phyloP scores from a whole-genome alignment of 2,329 filamentous ascomycete species.

The Fusarium continuum region DNA sequence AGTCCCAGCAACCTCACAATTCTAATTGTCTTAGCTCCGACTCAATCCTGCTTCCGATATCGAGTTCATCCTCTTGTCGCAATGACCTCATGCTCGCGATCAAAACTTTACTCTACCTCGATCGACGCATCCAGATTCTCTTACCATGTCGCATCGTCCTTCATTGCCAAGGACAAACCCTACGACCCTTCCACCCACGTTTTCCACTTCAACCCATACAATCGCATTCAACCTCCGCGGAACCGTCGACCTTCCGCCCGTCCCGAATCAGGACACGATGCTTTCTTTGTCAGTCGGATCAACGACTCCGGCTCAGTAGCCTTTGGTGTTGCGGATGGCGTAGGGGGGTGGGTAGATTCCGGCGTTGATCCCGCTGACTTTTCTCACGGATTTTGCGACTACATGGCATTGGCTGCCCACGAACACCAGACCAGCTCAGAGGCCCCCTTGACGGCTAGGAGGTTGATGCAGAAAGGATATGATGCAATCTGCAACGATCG shows the following conservation, averaged over 20 bases:
- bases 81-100: constrained; percentile 31
- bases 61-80: constrained; percentile 14
- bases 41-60: constrained; percentile 13
- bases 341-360: constrained; percentile 93
- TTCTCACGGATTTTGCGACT: constrained; percentile 89
- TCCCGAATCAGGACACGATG: constrained; percentile 89
- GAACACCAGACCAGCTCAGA: constrained; percentile 56
- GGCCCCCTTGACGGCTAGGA: constrained; percentile 65
- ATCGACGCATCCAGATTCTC: constrained; percentile 57
- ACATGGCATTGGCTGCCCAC: constrained; percentile 84
- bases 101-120: constrained; percentile 41
- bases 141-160: constrained; percentile 78
- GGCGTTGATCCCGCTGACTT: constrained; percentile 96
- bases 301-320: constrained; percentile 77
- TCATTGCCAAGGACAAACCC: constrained; percentile 74
- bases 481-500: constrained; percentile 80
- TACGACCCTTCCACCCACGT: constrained; percentile 75
- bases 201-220: constrained; percentile 76
- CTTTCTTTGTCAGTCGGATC: constrained; percentile 90
- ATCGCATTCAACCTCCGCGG: constrained; percentile 62
- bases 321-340: constrained; percentile 91
- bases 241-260: constrained; percentile 54
- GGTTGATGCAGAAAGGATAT: constrained; percentile 85
- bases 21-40: constrained; percentile 34
- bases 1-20: not conserved